Evolutionary conservation across 768 basidiomycete species (phyloP), one percentile per base, ranked within the genome.

Genomic region (Astraeus odoratus): DNA sequence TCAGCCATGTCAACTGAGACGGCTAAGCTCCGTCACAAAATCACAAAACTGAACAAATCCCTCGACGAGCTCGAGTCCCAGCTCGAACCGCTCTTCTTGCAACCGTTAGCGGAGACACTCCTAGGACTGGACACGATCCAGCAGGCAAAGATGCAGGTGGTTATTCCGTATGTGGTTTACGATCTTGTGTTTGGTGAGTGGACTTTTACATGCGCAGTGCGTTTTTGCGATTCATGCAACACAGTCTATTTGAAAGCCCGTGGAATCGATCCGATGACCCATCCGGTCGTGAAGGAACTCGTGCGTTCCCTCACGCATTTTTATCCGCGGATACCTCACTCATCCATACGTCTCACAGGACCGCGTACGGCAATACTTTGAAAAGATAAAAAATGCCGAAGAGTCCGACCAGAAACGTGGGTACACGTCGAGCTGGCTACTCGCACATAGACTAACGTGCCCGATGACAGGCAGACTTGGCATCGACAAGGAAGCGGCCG

Each of bases 181-280:
- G 88, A 91, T 61, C 73, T 93, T 8, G 67, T 90, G n/a, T 90
- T 89, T 66, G 81, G 90, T 90, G 51, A 51, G 81, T 69, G 4
- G 29, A 37, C 4, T 33, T 15, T 12, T 23, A 31, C 12, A 31
- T n/a, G 10, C 4, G 8, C 9, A 18, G 16, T n/a, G 34, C n/a
- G 18, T 29, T 23, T 15, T 15, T 26, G 31, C 3, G 45, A 27
- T 19, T 47, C 3, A 39, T 36, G 36, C 2, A 20, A 35, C 15
- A 13, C 42, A 92, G 89, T 90, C 33, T 91, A 91, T 60, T 71
- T 93, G 33, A 90, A 86, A 65, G 74, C 84, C 23, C 73, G 75
- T 49, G 89, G 89, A 5, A 71, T 90, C 24, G 86, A 92, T 57
- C 87, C 88, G 0, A 83, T 75, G 57, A 77, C 78, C 0, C 89